Evolutionary conservation across 371 early-diverging fungal genomes (phyloP), one percentile per base, ranked within the genome.

Genomic region (Batkoa obscura): DNA sequence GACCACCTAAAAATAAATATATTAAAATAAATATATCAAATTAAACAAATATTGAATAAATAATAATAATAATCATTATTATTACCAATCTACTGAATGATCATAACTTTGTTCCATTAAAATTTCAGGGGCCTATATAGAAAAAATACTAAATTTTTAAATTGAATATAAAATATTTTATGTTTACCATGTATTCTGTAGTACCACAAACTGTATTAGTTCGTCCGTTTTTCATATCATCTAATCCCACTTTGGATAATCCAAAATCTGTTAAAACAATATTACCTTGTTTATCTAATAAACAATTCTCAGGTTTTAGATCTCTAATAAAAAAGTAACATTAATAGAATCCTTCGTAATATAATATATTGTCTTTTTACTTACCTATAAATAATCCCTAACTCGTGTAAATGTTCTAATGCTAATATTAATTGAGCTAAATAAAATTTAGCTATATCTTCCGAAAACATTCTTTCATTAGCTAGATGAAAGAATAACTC

Each of bases 401-500:
- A 72, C 30, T 76, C 71, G 64, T 95, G 96, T 45, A 95, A 68
- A 59, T 86, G 88, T 60, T 89, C 92, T 55, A 95, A 59, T 3
- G 89, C 91, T 39, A 84, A 64, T 6, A 90, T 71, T 3, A 95
- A 66, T 70, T 93, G 90, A 38, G 86, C 86, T 6, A 88, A 76
- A 68, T 90, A 90, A 63, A 90, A 83, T 60, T 75, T 76, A 13
- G 90, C 83, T 39, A 79, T 72, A 15, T 79, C 71, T 65, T 84
- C 83, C 1, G 72, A 64, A 63, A 92, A 88, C 73, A 79, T 75
- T 8, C 91, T 88, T 60, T 91, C 79, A 1, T 69, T 66, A 61
- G 83, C 82, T 39, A 99, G 73, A 66, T 93, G 94, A 56, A 82
- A 82, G 65, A 98, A 98, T 55, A 99, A 68, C 73, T 99, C 99